Conservation (phyloP, 495 filamentous ascomycete species). For the Aspergillus bridgeri region DNA sequence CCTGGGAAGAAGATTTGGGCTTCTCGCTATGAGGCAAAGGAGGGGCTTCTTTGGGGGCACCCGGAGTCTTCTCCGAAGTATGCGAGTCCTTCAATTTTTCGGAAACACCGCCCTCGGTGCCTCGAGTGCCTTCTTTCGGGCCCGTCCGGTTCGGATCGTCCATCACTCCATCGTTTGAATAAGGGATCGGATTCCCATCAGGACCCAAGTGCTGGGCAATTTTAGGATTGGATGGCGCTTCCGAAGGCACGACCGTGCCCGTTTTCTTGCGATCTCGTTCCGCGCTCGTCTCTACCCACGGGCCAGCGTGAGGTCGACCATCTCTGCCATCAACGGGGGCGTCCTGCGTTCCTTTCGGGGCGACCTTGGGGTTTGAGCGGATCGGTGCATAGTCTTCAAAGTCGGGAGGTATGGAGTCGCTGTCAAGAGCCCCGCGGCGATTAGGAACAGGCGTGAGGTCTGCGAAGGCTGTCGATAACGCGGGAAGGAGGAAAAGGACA, state of each 20-base stretch:
- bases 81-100: slow-evolving; percentile 74
- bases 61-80: slow-evolving; percentile 68
- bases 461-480: slow-evolving; percentile 29
- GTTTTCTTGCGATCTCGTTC: slow-evolving; percentile 56
- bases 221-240: slow-evolving; percentile 29
- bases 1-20: slow-evolving; percentile 47
- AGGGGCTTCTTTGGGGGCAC: slow-evolving; percentile 78
- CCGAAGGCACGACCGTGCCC: slow-evolving; percentile 23
- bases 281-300: slow-evolving; percentile 70
- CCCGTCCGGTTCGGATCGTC: slow-evolving; percentile 69
- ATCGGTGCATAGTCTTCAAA: slow-evolving; percentile 14
- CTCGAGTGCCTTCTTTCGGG: slow-evolving; percentile 80
- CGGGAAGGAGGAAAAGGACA: slow-evolving; percentile 36
- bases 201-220: slow-evolving; percentile 39
- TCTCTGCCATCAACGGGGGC: slow-evolving; percentile 94
- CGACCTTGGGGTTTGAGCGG: slow-evolving; percentile 18
- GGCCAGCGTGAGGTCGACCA: slow-evolving; percentile 90
- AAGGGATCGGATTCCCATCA: slow-evolving; percentile 68
- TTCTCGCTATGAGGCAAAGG: slow-evolving; percentile 78
- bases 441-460: slow-evolving; percentile 15
- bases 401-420: slow-evolving; percentile 23
- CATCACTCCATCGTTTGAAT: slow-evolving; percentile 86
- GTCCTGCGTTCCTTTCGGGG: slow-evolving; percentile 67
- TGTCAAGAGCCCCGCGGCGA: slow-evolving; percentile 16
- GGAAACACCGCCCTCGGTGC: slow-evolving; percentile 81